Conservation (phyloP, 2,329 filamentous ascomycete species). For the Calonectria henricotiae region DNA sequence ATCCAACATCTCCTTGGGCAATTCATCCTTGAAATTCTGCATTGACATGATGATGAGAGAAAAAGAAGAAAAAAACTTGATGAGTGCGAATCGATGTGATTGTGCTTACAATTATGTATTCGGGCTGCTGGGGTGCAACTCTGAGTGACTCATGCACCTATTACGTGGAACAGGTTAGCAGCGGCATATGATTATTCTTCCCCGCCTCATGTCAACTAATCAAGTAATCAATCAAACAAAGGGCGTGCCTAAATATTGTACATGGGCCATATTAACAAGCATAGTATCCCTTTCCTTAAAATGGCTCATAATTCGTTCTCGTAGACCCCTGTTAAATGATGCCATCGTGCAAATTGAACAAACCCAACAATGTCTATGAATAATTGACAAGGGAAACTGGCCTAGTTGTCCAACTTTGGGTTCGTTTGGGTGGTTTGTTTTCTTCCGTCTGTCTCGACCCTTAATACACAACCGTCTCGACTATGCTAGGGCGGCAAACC, state of each 20-base stretch:
- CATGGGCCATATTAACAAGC: background rate
- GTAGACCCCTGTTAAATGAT: too few relatives aligned
- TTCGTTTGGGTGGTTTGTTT: too few relatives aligned
- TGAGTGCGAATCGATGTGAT: background rate
- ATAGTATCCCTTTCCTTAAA: too few relatives aligned
- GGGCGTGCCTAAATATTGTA: background rate
- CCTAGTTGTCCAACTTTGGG: too few relatives aligned
- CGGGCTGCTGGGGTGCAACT: background rate
- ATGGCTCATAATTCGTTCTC: too few relatives aligned
- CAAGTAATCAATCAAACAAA: background rate
- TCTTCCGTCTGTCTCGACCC: too few relatives aligned
- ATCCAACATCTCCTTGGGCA: conserved; percentile 20
- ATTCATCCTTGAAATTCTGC: background rate
- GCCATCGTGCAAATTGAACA: too few relatives aligned
- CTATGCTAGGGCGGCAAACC: background rate
- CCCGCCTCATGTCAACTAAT: conserved; percentile 10
- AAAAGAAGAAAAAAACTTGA: background rate
- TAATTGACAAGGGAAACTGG: too few relatives aligned
- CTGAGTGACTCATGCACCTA: conserved; percentile 2
- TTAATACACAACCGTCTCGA: background rate
- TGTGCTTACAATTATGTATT: background rate
- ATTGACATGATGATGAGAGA: background rate
- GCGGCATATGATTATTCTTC: background rate
- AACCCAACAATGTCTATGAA: too few relatives aligned
- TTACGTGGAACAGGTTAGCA: background rate